Evolutionary conservation across 768 basidiomycete species (phyloP), one percentile per base, ranked within the genome.

Genomic region (Rickenella mellea): DNA sequence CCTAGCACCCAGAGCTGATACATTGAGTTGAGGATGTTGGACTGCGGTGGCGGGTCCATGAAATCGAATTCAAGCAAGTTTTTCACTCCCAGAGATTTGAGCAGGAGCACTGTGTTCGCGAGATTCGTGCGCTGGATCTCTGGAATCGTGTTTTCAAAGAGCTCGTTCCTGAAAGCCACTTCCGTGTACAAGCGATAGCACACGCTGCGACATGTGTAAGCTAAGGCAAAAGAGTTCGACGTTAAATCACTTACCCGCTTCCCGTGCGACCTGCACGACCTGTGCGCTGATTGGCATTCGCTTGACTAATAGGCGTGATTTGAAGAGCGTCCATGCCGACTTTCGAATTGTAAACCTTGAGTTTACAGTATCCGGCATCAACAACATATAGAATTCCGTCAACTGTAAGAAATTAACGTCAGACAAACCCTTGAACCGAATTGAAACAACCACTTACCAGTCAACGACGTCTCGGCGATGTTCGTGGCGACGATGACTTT

Each of bases 1-100:
- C 93, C 93, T 25, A 99, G 81, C 2, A 97, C 93, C 96, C 96
- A 99, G 27, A 99, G 79, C 59, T 98, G 96, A 60, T 97, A 99
- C 92, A 97, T 97, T 5, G 94, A 98, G 59, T 98, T 97, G 32
- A 99, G 69, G 52, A 98, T 99, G 57, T 97, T 97, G 41, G 89
- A 88, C 73, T 94, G 92, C n/a, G 96, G 96, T 17, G 96, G 96
- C n/a, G 96, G 96, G 59, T 99, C 96, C 96, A 99, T 98, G 58
- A 99, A 99, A 63, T 98, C 94, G 55, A 98, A 99, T 62, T 99
- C 94, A 17, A 99, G 73, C 30, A 97, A 64, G 57, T 98, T 91
- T 68, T 96, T 96, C 30, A 99, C 96, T 8, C 96, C 94, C 5
- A 99, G 70, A 3, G 93, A 93, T 59, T 98, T 99, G 45, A 99